Evolutionary conservation across 257 asterid species (phyloP).

Genomic region (Nicotiana undulata): DNA sequence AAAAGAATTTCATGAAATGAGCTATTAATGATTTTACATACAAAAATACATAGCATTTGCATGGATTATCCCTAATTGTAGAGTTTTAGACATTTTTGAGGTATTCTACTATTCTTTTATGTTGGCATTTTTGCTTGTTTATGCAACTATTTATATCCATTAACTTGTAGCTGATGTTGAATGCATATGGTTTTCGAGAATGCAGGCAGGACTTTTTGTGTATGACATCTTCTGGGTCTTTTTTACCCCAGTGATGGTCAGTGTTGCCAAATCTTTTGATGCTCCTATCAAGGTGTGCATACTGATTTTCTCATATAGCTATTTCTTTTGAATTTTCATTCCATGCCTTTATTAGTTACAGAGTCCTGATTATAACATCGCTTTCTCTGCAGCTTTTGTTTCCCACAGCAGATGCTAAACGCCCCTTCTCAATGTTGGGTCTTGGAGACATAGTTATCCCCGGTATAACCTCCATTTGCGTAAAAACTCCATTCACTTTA

Average conservation of each 20-base stretch:
- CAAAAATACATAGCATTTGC: neutral
- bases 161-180: neutral
- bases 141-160: neutral
- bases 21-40: neutral
- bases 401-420: constrained; percentile 74
- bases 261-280: constrained; percentile 93
- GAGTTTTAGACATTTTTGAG: neutral
- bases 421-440: constrained; percentile 98
- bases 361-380: constrained; percentile 1
- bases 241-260: constrained; percentile 97
- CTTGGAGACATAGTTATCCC: constrained; percentile 99
- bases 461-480: constrained; percentile 36
- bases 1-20: neutral
- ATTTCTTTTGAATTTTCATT: neutral
- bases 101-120: neutral
- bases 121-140: neutral
- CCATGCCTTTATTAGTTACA: neutral
- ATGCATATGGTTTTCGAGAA: constrained; percentile 5
- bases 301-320: neutral
- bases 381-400: constrained; percentile 69
- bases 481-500: neutral
- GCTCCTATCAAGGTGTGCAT: constrained; percentile 86
- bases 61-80: neutral
- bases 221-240: constrained; percentile 97
- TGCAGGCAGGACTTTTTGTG: constrained; percentile 89